Evolutionary conservation across 2,329 filamentous ascomycete species (phyloP).

Genomic region (Phaeosphaeria sp.): DNA sequence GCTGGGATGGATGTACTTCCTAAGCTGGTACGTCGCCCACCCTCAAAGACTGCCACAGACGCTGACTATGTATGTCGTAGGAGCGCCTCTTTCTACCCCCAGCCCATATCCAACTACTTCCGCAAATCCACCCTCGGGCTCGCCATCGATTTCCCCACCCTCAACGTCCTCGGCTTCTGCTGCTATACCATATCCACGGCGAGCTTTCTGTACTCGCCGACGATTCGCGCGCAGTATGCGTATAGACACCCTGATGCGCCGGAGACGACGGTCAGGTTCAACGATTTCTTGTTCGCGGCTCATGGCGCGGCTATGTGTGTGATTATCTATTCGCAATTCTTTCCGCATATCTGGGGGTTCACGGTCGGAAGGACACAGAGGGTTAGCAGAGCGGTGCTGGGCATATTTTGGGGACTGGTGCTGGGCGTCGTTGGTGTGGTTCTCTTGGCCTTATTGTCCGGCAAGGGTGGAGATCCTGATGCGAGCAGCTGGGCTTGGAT

Average conservation of each 20-base stretch:
- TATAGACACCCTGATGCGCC: conserved; percentile 74
- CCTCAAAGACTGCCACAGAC: neutral
- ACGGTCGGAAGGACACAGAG: conserved; percentile 61
- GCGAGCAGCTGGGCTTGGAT: conserved; percentile 66
- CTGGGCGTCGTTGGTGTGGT: conserved; percentile 60
- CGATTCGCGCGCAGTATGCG: conserved; percentile 83
- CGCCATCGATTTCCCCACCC: conserved; percentile 83
- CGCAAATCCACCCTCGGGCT: conserved; percentile 82
- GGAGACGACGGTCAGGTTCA: conserved; percentile 83
- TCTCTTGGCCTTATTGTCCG: conserved; percentile 52
- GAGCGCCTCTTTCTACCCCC: conserved; percentile 93
- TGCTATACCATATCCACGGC: conserved; percentile 78
- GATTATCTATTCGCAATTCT: conserved; percentile 80
- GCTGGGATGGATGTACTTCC: conserved; percentile 46
- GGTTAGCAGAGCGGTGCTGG: conserved; percentile 68
- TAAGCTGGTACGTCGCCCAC: conserved; percentile 29
- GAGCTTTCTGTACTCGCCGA: conserved; percentile 78
- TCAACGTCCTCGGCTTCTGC: conserved; percentile 75
- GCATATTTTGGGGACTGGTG: conserved; percentile 73
- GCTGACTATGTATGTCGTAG: conserved; percentile 44
- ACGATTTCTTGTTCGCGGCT: conserved; percentile 86
- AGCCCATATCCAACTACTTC: conserved; percentile 78
- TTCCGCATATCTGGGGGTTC: conserved; percentile 77
- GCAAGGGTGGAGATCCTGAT: conserved; percentile 53
- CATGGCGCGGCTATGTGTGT: conserved; percentile 78